These are phyloP conservation scores for Trebouxia sp. DNA, from an alignment of 139 green algal species.

Conservation along the genomic window DNA sequence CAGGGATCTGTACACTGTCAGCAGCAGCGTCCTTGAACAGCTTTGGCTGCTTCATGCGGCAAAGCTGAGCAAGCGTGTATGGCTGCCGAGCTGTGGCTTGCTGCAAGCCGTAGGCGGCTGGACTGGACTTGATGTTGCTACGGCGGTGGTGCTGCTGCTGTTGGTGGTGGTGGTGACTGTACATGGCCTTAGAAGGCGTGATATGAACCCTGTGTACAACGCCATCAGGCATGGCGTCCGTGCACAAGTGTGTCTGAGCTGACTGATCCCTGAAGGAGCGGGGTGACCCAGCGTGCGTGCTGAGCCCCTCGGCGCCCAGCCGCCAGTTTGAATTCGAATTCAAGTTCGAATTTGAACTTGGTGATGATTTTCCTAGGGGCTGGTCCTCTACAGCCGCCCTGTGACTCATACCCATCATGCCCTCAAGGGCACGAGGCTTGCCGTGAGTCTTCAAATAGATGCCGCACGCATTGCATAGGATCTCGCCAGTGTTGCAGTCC, in stretches of 20 bases:
- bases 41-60: not conserved
- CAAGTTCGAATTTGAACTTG: no score
- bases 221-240: not conserved
- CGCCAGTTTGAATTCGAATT: no score
- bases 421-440: conserved; percentile 31
- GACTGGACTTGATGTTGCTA: conserved; percentile 6
- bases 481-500: conserved; percentile 47
- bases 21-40: not conserved
- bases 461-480: conserved; percentile 47
- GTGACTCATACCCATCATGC: not conserved
- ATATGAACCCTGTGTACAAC: not conserved
- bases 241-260: not conserved
- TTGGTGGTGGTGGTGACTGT: not conserved
- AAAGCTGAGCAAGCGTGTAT: not conserved
- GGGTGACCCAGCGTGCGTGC: not conserved
- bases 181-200: not conserved
- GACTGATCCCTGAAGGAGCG: not conserved
- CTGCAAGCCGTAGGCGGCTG: not conserved
- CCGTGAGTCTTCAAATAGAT: conserved; percentile 47
- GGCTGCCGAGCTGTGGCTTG: not conserved
- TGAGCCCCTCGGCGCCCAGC: no score
- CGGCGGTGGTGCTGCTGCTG: not conserved
- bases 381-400: not conserved
- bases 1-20: no score
- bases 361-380: not conserved